phyloP scores from a whole-genome alignment of 495 filamentous ascomycete species.

The Podospora pseudocomata region DNA sequence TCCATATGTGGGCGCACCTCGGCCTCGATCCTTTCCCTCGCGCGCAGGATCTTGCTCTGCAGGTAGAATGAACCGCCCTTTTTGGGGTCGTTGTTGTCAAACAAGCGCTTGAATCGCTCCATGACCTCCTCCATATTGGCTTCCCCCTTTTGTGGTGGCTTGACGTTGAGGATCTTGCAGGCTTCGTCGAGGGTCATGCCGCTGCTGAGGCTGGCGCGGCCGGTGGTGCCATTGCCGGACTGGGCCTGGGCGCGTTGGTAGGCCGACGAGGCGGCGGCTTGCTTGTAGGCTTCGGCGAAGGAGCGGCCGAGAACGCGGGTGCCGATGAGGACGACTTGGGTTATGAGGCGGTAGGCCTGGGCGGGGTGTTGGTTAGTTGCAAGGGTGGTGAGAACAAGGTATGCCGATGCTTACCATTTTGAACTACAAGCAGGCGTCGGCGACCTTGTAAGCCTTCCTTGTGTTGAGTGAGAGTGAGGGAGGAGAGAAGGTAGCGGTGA shows the following conservation, averaged over 20 bases:
- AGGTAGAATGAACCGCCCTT: conserved; percentile 97
- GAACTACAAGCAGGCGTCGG: conserved; percentile 19
- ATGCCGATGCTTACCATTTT: conserved; percentile 21
- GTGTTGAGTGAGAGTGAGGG: conserved; percentile 1
- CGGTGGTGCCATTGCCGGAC: conserved; percentile 40
- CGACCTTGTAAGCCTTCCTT: conserved; percentile 21
- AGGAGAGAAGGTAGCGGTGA: conserved; percentile 3
- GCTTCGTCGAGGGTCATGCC: conserved; percentile 92
- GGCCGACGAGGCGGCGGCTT: conserved; percentile 81
- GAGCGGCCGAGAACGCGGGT: conserved; percentile 87
- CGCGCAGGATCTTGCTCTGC: conserved; percentile 91
- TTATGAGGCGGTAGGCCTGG: conserved; percentile 92
- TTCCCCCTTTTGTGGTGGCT: conserved; percentile 75
- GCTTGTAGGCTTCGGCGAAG: conserved; percentile 85
- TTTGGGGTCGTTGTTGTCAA: conserved; percentile 88
- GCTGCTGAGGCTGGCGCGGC: conserved; percentile 50
- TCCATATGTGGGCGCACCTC: conserved; percentile 59
- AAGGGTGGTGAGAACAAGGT: background rate
- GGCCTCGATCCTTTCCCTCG: conserved; percentile 85
- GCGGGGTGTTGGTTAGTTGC: background rate
- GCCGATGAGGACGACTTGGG: conserved; percentile 87
- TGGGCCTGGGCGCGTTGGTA: conserved; percentile 66
- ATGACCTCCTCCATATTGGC: conserved; percentile 71
- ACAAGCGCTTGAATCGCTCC: conserved; percentile 88
- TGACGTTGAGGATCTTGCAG: conserved; percentile 95